Conservation (phyloP, 2,329 filamentous ascomycete genomes). For the Phialophora expanda region DNA sequence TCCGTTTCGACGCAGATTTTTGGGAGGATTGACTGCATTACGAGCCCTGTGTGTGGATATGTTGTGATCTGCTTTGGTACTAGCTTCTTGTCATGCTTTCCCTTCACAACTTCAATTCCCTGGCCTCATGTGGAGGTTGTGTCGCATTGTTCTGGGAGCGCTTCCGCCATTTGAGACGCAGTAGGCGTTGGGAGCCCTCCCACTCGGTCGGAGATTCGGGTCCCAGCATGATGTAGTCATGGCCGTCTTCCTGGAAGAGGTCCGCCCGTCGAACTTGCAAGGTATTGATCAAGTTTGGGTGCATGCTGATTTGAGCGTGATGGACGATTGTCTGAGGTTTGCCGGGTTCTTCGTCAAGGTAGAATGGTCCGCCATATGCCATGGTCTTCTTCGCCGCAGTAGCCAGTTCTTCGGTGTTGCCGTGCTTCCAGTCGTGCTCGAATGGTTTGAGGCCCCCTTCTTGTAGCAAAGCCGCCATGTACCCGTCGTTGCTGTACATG, state of each 20-base stretch:
- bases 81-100: neutral
- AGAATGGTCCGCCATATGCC: constrained; percentile 31
- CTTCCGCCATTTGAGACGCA: constrained; percentile 31
- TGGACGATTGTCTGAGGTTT: constrained; percentile 25
- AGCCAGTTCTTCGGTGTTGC: constrained; percentile 21
- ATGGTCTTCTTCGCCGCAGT: constrained; percentile 28
- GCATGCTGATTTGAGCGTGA: constrained; percentile 28
- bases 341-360: constrained; percentile 26
- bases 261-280: constrained; percentile 28
- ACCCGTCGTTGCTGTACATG: constrained; percentile 32
- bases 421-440: constrained; percentile 16
- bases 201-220: constrained; percentile 18
- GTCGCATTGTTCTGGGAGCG: constrained; percentile 26
- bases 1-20: neutral
- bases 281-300: constrained; percentile 26
- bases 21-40: neutral
- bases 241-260: constrained; percentile 26
- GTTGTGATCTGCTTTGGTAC: neutral
- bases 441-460: constrained; percentile 23
- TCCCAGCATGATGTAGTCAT: constrained; percentile 22
- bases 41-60: neutral
- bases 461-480: constrained; percentile 32
- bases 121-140: constrained; percentile 14
- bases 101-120: constrained; percentile 13
- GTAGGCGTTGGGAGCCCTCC: constrained; percentile 25